A percentile compares a stretch with the other conserved stretches of the same genome.
Conservation (phyloP, 768 basidiomycete species). For the Rhizopogon sp. region DNA sequence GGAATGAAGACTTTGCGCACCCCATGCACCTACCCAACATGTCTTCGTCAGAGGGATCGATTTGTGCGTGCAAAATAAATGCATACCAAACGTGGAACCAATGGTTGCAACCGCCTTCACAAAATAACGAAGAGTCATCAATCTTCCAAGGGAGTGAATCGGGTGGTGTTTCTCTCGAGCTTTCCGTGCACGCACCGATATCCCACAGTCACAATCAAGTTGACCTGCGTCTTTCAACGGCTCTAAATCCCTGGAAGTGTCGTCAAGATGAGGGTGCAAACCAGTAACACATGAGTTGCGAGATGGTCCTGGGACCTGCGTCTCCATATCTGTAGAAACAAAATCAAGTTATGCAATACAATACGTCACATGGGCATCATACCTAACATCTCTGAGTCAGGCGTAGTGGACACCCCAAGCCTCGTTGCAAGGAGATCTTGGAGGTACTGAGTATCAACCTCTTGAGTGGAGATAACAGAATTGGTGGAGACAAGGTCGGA, state of each 20-base stretch:
- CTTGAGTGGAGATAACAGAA: conserved; percentile 20
- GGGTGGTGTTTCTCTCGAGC: background rate
- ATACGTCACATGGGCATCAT: background rate
- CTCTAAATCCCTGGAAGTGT: conserved; percentile 8
- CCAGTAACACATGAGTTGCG: conserved; percentile 2
- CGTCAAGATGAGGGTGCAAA: background rate
- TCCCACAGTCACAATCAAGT: conserved; percentile 67
- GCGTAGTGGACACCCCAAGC: conserved; percentile 4
- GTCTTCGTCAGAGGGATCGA: background rate
- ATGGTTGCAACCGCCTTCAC: conserved; percentile 66
- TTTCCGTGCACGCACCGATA: conserved; percentile 35
- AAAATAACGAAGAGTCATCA: conserved; percentile 54
- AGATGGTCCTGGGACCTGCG: conserved; percentile 16
- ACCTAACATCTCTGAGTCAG: conserved; percentile 50
- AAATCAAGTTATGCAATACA: background rate
- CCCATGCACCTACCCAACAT: conserved; percentile 33
- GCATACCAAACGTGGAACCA: conserved; percentile 78
- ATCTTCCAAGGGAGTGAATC: conserved; percentile 28
- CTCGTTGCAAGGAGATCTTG: conserved; percentile 21
- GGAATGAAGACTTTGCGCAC: conserved; percentile 9
- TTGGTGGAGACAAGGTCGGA: conserved; percentile 17
- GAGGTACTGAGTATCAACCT: conserved; percentile 37
- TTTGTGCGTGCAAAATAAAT: background rate
- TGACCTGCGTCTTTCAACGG: conserved; percentile 30
- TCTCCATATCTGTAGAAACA: conserved; percentile 25